Conservation (phyloP, 768 basidiomycete genomes). For the Imleria badia region DNA sequence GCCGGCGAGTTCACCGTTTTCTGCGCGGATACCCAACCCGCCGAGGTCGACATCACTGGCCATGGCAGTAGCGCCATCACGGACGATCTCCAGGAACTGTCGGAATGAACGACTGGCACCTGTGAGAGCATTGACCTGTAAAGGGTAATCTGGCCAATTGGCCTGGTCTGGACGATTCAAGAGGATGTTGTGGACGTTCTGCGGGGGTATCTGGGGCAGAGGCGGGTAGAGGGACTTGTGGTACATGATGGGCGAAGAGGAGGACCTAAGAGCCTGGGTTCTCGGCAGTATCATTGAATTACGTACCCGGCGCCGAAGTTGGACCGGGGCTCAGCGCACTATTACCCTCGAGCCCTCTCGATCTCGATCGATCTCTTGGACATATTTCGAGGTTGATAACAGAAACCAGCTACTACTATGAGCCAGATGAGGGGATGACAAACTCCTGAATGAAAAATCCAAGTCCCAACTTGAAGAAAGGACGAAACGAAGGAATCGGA, state of each 20-base stretch:
- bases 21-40: slow-evolving; percentile 52
- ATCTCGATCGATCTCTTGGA: no score
- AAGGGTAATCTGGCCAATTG: slow-evolving; percentile 52
- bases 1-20: slow-evolving; percentile 59
- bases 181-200: slow-evolving; percentile 56
- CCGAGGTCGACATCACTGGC: slow-evolving; percentile 46
- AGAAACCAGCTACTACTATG: neutral
- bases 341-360: no score
- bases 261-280: neutral
- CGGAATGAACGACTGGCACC: slow-evolving; percentile 45
- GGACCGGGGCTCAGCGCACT: slow-evolving; percentile 1
- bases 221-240: slow-evolving; percentile 58
- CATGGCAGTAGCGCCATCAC: slow-evolving; percentile 58
- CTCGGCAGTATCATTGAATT: neutral
- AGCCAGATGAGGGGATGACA: no score
- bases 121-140: slow-evolving; percentile 56
- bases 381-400: no score
- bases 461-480: no score
- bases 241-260: slow-evolving; percentile 41
- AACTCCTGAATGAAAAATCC: no score
- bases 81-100: slow-evolving; percentile 51
- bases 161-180: slow-evolving; percentile 55
- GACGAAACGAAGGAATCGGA: no score
- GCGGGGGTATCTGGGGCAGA: slow-evolving; percentile 45
- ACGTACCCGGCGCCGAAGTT: neutral